Evolutionary conservation across 106 monocot genomes (phyloP).

Genomic region (Phalaenopsis equestris): DNA sequence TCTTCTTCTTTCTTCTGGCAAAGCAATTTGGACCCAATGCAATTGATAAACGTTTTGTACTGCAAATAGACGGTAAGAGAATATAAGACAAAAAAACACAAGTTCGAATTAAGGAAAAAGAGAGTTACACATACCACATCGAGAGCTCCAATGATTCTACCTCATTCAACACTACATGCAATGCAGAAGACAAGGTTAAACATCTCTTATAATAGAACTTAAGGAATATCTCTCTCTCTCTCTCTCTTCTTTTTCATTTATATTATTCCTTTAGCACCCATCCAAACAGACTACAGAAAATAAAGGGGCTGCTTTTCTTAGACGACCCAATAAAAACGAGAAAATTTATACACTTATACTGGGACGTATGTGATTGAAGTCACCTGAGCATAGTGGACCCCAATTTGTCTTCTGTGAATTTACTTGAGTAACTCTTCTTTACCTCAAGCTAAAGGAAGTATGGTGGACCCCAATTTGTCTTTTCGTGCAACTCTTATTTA

Average conservation of each 20-base stretch:
- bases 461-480: neutral
- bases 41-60: neutral
- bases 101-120: neutral
- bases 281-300: neutral
- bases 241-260: neutral
- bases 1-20: neutral
- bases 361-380: neutral
- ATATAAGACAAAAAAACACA: neutral
- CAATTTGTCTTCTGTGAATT: neutral
- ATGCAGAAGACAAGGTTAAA: neutral
- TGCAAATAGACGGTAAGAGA: neutral
- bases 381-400: neutral
- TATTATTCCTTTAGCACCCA: neutral
- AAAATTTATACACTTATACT: neutral
- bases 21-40: neutral
- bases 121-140: neutral
- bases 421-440: neutral
- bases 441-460: too few relatives aligned
- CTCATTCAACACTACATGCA: neutral
- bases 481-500: neutral
- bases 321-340: neutral
- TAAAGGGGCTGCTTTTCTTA: neutral
- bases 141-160: conserved; percentile 1
- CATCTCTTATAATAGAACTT: neutral
- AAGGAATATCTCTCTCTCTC: neutral